phyloP scores from a whole-genome alignment of 306 rosid genomes.

The barrel medic (Medicago truncatula) region DNA sequence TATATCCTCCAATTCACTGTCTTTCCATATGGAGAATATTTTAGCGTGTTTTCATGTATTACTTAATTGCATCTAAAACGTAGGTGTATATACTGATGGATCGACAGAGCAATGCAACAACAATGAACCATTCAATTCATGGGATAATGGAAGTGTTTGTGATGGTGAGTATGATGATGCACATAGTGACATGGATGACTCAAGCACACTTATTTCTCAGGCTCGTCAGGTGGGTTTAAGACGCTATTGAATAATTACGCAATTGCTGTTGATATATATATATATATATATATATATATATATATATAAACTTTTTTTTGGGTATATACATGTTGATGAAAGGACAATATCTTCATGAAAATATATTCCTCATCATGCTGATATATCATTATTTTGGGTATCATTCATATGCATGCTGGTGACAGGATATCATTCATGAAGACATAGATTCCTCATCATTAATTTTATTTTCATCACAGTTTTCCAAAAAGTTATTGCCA shows the following conservation, averaged over 20 bases:
- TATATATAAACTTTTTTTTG: conserved; percentile 9
- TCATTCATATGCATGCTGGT: not conserved
- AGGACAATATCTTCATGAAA: not conserved
- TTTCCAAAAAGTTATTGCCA: not conserved
- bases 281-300: no score
- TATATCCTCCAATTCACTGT: conserved; percentile 7
- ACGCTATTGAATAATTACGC: not conserved
- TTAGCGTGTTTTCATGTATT: conserved; percentile 17
- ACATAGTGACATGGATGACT: conserved; percentile 71
- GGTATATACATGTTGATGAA: conserved; percentile 15
- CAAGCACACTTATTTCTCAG: conserved; percentile 67
- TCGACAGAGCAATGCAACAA: conserved; percentile 56
- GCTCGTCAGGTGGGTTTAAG: conserved; percentile 77
- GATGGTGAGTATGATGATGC: conserved; percentile 61
- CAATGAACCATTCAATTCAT: conserved; percentile 57
- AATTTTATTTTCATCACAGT: conserved; percentile 16
- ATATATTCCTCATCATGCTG: not conserved
- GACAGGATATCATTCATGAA: not conserved
- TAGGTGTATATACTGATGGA: conserved; percentile 51
- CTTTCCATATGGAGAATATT: not conserved
- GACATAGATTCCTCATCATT: not conserved
- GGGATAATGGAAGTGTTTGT: conserved; percentile 60
- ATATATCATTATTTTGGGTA: not conserved
- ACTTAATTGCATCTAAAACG: not conserved
- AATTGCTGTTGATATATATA: conserved; percentile 20